A percentile compares a stretch with the other conserved stretches of the same genome.
phyloP scores from a whole-genome alignment of 495 filamentous ascomycete genomes.

The Aspergillus kassunensis region DNA sequence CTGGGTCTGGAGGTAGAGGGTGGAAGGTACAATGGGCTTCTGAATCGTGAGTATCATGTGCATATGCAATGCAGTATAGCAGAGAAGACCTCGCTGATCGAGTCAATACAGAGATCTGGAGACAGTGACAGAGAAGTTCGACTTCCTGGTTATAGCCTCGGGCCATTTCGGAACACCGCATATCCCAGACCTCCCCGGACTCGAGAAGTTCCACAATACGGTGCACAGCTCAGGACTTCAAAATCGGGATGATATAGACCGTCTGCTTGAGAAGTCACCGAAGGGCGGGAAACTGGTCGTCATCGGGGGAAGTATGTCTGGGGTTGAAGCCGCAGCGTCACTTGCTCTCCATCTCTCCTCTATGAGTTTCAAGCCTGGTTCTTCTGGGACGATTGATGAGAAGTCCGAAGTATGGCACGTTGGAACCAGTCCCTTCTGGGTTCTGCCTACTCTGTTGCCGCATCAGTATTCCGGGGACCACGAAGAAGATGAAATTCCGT shows the following conservation, averaged over 20 bases:
- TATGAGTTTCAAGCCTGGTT: constrained; percentile 40
- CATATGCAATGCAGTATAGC: no score
- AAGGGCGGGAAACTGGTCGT: constrained; percentile 63
- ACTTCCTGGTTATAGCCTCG: constrained; percentile 68
- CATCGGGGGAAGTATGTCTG: constrained; percentile 81
- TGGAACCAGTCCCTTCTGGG: constrained; percentile 66
- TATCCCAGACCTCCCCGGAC: constrained; percentile 44
- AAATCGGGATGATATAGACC: constrained; percentile 21
- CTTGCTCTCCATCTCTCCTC: constrained; percentile 68
- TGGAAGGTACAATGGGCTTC: constrained; percentile 55
- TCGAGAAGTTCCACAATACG: constrained; percentile 28
- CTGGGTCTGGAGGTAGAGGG: constrained; percentile 1
- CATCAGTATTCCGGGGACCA: constrained; percentile 14
- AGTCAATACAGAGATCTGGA: constrained; percentile 8
- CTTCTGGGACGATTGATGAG: constrained; percentile 26
- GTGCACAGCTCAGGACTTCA: constrained; percentile 58
- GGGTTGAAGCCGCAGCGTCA: constrained; percentile 68
- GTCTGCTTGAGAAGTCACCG: constrained; percentile 1
- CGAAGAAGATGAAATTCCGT: constrained; percentile 39
- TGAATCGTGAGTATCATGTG: constrained; percentile 21
- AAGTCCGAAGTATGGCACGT: constrained; percentile 61
- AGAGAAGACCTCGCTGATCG: not conserved
- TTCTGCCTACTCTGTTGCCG: constrained; percentile 62
- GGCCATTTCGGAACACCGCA: constrained; percentile 69
- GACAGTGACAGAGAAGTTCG: constrained; percentile 48